A percentile compares a stretch with the other conserved stretches of the same genome.
These are phyloP conservation scores for Noccaea caerulescens DNA, from an alignment of 345 rosid species.

Conservation along the genomic window DNA sequence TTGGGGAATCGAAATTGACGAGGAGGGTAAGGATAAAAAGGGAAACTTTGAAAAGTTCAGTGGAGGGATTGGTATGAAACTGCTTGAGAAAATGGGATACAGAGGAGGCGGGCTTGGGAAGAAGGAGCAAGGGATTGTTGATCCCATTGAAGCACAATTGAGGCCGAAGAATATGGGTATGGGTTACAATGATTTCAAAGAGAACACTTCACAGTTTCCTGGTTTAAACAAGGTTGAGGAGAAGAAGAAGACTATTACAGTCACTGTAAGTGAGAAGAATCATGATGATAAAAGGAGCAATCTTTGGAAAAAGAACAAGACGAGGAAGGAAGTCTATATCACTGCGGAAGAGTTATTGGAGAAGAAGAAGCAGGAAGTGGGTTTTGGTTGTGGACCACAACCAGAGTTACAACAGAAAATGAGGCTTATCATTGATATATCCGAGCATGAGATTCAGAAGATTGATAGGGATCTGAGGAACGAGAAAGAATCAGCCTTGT, in stretches of 20 bases:
- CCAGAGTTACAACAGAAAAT: constrained; percentile 92
- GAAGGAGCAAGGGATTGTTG: constrained; percentile 84
- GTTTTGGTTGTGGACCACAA: constrained; percentile 88
- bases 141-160: constrained; percentile 82
- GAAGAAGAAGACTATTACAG: constrained; percentile 54
- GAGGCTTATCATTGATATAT: constrained; percentile 72
- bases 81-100: constrained; percentile 94
- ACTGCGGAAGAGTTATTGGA: constrained; percentile 76
- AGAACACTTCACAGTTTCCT: constrained; percentile 64
- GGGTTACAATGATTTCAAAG: constrained; percentile 88
- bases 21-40: constrained; percentile 48
- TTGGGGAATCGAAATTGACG: constrained; percentile 49
- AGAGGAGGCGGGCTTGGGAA: constrained; percentile 90
- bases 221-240: constrained; percentile 60
- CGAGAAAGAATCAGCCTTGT: constrained; percentile 78
- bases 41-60: constrained; percentile 65
- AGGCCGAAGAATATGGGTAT: constrained; percentile 94
- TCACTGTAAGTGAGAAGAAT: constrained; percentile 35
- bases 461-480: constrained; percentile 81
- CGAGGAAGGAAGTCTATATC: constrained; percentile 54
- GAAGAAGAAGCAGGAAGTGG: constrained; percentile 70
- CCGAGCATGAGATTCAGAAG: constrained; percentile 86
- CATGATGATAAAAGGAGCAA: constrained; percentile 49
- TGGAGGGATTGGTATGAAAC: constrained; percentile 75
- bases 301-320: constrained; percentile 70